Percentiles rank a stretch among this genome's conserved stretches.
Evolutionary conservation across 1,284 basidiomycete genomes (phyloP).

Genomic region (Leccinum huronense): DNA sequence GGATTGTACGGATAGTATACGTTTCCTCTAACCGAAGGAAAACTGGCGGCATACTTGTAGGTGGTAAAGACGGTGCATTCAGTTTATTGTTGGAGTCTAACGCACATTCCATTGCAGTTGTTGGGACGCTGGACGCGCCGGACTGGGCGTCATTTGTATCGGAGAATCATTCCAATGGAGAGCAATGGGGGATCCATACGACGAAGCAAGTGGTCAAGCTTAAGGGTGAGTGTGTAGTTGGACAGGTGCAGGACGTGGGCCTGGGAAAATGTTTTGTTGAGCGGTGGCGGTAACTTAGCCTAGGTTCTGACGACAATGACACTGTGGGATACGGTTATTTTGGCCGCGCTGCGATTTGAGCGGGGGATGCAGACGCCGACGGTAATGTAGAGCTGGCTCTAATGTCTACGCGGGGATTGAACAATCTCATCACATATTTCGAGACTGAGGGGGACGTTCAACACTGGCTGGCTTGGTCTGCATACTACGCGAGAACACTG

Average conservation of each 20-base stretch:
- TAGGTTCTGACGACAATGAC: conserved; percentile 9
- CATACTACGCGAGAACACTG: too few relatives aligned
- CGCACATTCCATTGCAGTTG: conserved; percentile 44
- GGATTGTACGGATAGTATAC: conserved; percentile 52
- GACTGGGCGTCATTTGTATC: conserved; percentile 72
- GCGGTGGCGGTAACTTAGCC: background rate
- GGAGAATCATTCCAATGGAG: conserved; percentile 61
- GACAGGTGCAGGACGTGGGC: conserved; percentile 42
- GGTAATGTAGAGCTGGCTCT: background rate
- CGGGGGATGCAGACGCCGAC: conserved; percentile 7
- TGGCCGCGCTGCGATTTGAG: conserved; percentile 26
- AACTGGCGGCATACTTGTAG: conserved; percentile 63
- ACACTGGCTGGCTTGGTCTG: too few relatives aligned
- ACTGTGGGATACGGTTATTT: conserved; percentile 25
- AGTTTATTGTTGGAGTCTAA: conserved; percentile 6
- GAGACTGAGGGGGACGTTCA: too few relatives aligned
- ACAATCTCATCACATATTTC: too few relatives aligned
- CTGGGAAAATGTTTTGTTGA: conserved; percentile 46
- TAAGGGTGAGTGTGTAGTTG: conserved; percentile 31
- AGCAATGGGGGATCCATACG: conserved; percentile 66
- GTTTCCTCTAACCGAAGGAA: conserved; percentile 59
- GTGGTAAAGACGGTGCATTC: conserved; percentile 64
- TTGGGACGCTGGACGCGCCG: conserved; percentile 64
- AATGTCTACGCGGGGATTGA: too few relatives aligned
- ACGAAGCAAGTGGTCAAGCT: conserved; percentile 44